Evolutionary conservation across 1,284 basidiomycete species (phyloP), one percentile per base, ranked within the genome.

Genomic region (Naganishia albida): DNA sequence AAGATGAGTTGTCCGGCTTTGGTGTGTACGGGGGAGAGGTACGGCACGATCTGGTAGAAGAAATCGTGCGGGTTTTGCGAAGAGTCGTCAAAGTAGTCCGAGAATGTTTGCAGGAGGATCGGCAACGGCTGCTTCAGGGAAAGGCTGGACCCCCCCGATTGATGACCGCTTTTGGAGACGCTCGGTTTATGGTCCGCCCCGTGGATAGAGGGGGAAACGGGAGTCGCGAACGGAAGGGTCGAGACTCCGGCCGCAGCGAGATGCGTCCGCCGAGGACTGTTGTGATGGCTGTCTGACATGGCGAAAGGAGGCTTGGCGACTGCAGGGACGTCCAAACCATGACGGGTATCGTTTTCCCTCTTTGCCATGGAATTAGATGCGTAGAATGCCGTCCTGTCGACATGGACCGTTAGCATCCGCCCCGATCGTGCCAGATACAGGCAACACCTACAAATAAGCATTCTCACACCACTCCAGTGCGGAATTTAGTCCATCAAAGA

Each of bases 401-500:
- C 26, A 62, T 20, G 53, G 26, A 13, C 8, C 8, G 38, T 40
- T 13, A 50, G 28, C 34, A 10, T 34, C 20, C n/a, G 15, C 16
- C 12, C 28, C 3, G 16, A 3, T 26, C n/a, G 28, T n/a, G 53
- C 3, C n/a, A n/a, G 20, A 25, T 15, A 25, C 3, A 18, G 20
- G 0, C 3, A 38, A 3, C 13, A 71, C 86, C 59, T 83, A 84
- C 69, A 94, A 75, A 78, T 93, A 93, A 0, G 85, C 87, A 77
- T 93, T 92, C 78, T 93, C 91, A 0, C 89, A 93, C 92, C 91
- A 97, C 79, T 98, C 94, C 80, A 98, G 85, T 0, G 93, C 94
- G 75, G 97, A 91, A 73, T 90, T 93, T 70, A 95, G 83, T 7
- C 84, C 87, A 63, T 82, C 83, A 75, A 97, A 96, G 16, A 94